Base-by-base conservation (phyloP, 495 filamentous ascomycete genomes). In the Margaritispora aquatica region DNA sequence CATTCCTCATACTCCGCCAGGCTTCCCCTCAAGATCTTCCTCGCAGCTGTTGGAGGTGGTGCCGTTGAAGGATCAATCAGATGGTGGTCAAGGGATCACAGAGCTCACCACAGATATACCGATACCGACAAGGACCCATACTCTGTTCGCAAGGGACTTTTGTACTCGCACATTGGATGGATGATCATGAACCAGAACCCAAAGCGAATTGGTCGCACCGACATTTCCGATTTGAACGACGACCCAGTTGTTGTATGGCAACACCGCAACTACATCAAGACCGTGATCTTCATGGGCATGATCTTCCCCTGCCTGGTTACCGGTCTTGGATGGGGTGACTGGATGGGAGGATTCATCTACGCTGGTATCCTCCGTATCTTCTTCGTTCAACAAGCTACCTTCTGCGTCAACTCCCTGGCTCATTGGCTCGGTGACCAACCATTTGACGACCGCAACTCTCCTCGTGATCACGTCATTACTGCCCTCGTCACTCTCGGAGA, bases 361-460 rank as follows among this genome's bases (percentile, higher is more conserved):
- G 92, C 83, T 57, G 94, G 94, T 68, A 95, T 98, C 70, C 86
- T 97, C 63, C 84, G 94, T 68, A 92, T 96, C 73, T 97, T 95
- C 84, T 90, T 98, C 79, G 91, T 98, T 64, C 94, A 98, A 78
- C 94, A 98, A 75, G 94, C 94, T 60, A 98, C 94, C 64, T 98
- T 98, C 86, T 98, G 94, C 66, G 92, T 98, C 82, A 98, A 98
- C 84, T 96, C 91, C 51, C 80, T 98, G 58, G 94, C 94, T 59
- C 94, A 98, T 78, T 98, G 93, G 93, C 89, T 98, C 69, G 94
- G 94, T 62, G 94, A 98, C 70, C 94, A 98, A 77, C 94, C 94
- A 54, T 98, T 98, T 73, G 94, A 98, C 62, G 94, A 98, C 84
- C 91, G 92, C 73, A 97, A 98, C 85, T 94, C 89, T 57, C 94